A percentile compares a stretch with the other conserved stretches of the same genome.
These are phyloP conservation scores for Fusarium sp. DNA, from an alignment of 2,329 filamentous ascomycete species.

Conservation along the genomic window DNA sequence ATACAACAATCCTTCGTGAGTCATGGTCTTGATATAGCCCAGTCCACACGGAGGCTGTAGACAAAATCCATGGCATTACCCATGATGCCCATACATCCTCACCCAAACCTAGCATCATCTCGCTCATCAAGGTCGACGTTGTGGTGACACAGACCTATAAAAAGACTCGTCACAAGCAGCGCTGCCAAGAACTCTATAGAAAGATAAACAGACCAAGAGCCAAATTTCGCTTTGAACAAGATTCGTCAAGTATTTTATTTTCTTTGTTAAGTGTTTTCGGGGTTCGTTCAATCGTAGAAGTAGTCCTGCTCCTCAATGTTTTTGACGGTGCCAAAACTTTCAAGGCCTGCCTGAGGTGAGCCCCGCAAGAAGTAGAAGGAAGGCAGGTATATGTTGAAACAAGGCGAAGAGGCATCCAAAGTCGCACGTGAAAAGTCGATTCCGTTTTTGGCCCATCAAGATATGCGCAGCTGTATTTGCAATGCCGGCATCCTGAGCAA, in stretches of 20 bases:
- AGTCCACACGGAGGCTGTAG: slow-evolving; percentile 2
- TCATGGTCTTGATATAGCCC: slow-evolving; percentile 25
- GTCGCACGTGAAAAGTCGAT: slow-evolving; percentile 26
- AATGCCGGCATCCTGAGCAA: slow-evolving; percentile 36
- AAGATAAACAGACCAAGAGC: slow-evolving; percentile 34
- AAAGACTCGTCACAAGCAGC: slow-evolving; percentile 14
- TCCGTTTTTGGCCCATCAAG: slow-evolving; percentile 28
- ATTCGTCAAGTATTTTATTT: slow-evolving; percentile 36
- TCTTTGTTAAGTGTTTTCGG: slow-evolving; percentile 34
- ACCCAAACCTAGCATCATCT: slow-evolving; percentile 22
- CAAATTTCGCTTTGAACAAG: slow-evolving; percentile 30
- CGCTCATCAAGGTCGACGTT: slow-evolving; percentile 16
- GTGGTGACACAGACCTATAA: neutral
- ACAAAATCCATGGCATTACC: slow-evolving; percentile 22
- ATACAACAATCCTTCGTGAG: slow-evolving; percentile 38
- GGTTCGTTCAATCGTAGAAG: slow-evolving; percentile 47
- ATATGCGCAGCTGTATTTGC: slow-evolving; percentile 32
- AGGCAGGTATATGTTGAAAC: slow-evolving; percentile 38
- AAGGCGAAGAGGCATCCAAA: slow-evolving; percentile 43
- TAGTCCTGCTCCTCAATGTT: slow-evolving; percentile 35
- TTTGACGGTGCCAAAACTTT: slow-evolving; percentile 41
- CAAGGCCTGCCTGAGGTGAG: slow-evolving; percentile 47
- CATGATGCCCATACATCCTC: slow-evolving; percentile 19
- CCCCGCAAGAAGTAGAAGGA: slow-evolving; percentile 35
- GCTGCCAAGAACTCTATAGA: slow-evolving; percentile 27